Evolutionary conservation across 2,329 filamentous ascomycete species (phyloP).

Genomic region (Trichoderma sp.): DNA sequence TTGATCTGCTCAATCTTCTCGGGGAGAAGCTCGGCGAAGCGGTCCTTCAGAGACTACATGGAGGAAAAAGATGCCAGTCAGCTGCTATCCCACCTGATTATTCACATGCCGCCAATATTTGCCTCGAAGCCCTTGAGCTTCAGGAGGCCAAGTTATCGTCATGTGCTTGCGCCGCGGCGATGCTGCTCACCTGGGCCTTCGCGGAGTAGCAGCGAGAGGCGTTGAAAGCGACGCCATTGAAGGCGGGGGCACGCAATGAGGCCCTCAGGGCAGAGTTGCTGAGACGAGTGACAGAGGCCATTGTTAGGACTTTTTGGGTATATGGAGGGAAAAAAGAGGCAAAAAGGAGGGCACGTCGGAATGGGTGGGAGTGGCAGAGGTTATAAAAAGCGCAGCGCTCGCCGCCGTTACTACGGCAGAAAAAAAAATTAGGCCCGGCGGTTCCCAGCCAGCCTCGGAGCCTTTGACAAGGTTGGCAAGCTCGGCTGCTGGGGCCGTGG

Average conservation of each 20-base stretch:
- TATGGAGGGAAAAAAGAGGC: slow-evolving; percentile 14
- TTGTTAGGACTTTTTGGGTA: slow-evolving; percentile 46
- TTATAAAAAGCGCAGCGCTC: slow-evolving; percentile 41
- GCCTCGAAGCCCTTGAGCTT: background rate
- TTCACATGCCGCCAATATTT: background rate
- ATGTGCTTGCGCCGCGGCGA: background rate
- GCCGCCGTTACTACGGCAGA: slow-evolving; percentile 19
- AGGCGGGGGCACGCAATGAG: slow-evolving; percentile 66
- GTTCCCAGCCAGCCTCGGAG: slow-evolving; percentile 25
- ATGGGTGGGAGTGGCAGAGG: slow-evolving; percentile 37
- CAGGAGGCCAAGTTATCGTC: background rate
- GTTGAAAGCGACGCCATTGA: slow-evolving; percentile 75
- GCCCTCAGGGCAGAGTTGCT: slow-evolving; percentile 80
- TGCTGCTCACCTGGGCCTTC: slow-evolving; percentile 74
- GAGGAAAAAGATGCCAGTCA: slow-evolving; percentile 23
- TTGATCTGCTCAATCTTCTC: slow-evolving; percentile 99
- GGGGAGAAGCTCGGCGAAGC: slow-evolving; percentile 92
- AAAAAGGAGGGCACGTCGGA: slow-evolving; percentile 32
- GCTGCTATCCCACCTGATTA: slow-evolving; percentile 11
- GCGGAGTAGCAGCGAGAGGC: slow-evolving; percentile 88
- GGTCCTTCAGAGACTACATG: slow-evolving; percentile 88
- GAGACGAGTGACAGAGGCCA: slow-evolving; percentile 83
- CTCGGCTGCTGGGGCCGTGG: background rate
- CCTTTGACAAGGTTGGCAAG: slow-evolving; percentile 11
- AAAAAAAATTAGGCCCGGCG: slow-evolving; percentile 34